phyloP scores from a whole-genome alignment of 768 basidiomycete genomes.

The Clathrus columnatus region DNA sequence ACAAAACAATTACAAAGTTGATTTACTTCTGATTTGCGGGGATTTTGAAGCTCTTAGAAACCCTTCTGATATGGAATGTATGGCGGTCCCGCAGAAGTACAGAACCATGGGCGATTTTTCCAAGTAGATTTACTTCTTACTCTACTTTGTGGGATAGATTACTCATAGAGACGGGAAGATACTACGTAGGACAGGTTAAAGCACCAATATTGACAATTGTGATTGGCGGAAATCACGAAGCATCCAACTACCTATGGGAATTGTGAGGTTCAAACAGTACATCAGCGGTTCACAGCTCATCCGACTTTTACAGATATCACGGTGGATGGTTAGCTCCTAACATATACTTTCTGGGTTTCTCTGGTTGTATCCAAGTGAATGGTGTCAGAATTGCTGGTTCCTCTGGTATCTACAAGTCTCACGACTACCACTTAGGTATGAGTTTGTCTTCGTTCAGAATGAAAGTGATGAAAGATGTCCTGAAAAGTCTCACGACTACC shows the following conservation, averaged over 20 bases:
- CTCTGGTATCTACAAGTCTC: constrained; percentile 82
- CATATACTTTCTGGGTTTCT: constrained; percentile 91
- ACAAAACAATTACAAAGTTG: constrained; percentile 57
- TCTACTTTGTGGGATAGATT: not conserved
- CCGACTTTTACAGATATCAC: constrained; percentile 55
- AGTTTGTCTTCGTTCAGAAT: no score
- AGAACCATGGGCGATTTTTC: constrained; percentile 76
- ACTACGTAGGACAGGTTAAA: constrained; percentile 74
- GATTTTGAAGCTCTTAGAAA: constrained; percentile 95
- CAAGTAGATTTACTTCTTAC: constrained; percentile 10
- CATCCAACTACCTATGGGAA: constrained; percentile 95
- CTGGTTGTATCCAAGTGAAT: constrained; percentile 81
- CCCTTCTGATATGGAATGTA: constrained; percentile 71
- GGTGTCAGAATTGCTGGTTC: constrained; percentile 84
- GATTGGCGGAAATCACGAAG: constrained; percentile 97
- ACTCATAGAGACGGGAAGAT: constrained; percentile 35
- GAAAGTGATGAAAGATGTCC: no score
- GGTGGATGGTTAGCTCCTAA: constrained; percentile 96
- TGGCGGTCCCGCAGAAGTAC: constrained; percentile 91
- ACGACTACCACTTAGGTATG: constrained; percentile 60
- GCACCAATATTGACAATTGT: constrained; percentile 87
- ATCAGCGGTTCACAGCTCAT: no score
- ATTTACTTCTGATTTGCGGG: constrained; percentile 86
- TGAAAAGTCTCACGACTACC: constrained; percentile 70
- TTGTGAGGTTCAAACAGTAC: constrained; percentile 51